Evolutionary conservation across 2,329 filamentous ascomycete genomes (phyloP), one percentile per base, ranked within the genome.

Genomic region (Macrophomina pseudophaseolina): DNA sequence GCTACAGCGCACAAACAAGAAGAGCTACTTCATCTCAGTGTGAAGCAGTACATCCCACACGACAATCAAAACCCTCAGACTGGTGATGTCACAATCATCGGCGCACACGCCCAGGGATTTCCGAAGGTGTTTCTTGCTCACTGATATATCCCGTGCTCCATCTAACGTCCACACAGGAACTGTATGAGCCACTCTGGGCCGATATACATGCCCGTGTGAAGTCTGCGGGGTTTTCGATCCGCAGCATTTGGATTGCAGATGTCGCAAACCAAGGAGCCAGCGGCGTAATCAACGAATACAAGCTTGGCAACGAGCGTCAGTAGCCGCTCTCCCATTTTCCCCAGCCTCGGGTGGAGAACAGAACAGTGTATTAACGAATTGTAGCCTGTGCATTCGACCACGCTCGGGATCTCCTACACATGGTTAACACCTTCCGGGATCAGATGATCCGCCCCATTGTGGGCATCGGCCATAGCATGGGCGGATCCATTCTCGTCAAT

Each of bases 111-210:
- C 58, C 97, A 97, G 81, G 94, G 90, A 9, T 97, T 97, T 71
- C 91, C 92, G 12, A 98, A 97, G 85, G 91, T 91, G 77, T 9
- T 5, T 7, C 30, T 1, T 5, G 35, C 48, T 3, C 14, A 23
- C 5, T 8, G n/a, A 18, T 8, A 30, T 40, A 4, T 64, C 53
- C 42, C 3, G 9, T 46, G 52, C 49, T 60, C 73, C 33, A 71
- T 40, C 69, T 35, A 1, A 14, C 60, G 1, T 3, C 12, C 12
- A 30, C 2, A 4, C 65, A 93, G 91, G 94, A 98, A 82, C 80
- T 97, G 1, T 97, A 97, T 75, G 94, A 97, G 73, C 91, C 94
- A 0, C 82, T 97, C 0, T 97, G 93, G 91, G 92, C 94, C 67
- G 92, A 97, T 60, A 81, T 97, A 1, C 82, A 91, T 71, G 79